phyloP scores from a whole-genome alignment of 2,329 filamentous ascomycete species.

The Microdochium bolleyi region DNA sequence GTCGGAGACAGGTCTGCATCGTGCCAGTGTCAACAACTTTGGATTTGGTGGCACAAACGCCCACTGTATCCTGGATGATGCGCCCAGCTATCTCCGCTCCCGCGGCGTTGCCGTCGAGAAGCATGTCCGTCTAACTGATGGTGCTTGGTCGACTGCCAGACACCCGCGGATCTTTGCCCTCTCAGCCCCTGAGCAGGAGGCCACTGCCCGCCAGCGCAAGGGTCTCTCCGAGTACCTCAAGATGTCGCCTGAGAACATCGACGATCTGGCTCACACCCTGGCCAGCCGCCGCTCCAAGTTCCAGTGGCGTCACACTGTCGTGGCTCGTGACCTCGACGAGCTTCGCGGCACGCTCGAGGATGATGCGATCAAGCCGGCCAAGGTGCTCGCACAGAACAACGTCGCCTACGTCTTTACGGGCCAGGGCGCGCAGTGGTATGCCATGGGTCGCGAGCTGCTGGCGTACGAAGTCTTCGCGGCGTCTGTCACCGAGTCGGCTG shows the following conservation, averaged over 20 bases:
- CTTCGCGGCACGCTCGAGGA: background rate
- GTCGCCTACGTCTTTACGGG: constrained; percentile 19
- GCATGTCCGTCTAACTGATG: background rate
- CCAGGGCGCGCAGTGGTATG: constrained; percentile 22
- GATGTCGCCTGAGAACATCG: constrained; percentile 1
- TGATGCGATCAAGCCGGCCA: background rate
- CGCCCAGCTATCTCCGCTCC: constrained; percentile 7
- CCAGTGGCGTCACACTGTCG: constrained; percentile 5
- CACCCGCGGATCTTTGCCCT: background rate
- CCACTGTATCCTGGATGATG: constrained; percentile 18
- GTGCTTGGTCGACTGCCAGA: background rate
- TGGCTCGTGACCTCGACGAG: background rate
- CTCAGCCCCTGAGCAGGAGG: background rate
- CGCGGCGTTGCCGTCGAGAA: constrained; percentile 6
- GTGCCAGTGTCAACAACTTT: constrained; percentile 16
- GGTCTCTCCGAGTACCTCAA: background rate
- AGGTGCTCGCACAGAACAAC: constrained; percentile 1
- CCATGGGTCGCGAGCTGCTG: constrained; percentile 13
- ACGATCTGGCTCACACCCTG: constrained; percentile 6
- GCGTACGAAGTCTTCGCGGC: constrained; percentile 5
- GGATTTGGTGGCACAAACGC: constrained; percentile 21
- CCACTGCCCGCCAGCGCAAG: constrained; percentile 1
- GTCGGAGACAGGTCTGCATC: background rate
- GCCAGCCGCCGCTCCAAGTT: constrained; percentile 5
- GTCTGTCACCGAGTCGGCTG: background rate